Evolutionary conservation across 2,329 filamentous ascomycete genomes (phyloP), one percentile per base, ranked within the genome.

Genomic region (Fusarium sp.): DNA sequence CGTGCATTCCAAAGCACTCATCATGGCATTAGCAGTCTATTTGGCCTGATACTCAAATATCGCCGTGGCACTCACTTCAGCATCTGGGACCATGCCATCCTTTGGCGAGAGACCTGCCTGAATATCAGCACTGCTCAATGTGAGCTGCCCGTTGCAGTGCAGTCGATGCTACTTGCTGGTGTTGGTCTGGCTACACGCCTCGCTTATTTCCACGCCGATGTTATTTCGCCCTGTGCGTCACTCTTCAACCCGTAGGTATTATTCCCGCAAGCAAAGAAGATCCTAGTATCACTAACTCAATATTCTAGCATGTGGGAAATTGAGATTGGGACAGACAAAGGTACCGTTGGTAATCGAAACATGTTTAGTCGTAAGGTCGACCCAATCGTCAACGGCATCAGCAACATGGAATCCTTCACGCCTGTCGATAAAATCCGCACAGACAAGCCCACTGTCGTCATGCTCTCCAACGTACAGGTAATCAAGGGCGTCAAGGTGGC

Each of bases 401-500:
- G 71, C 53, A 59, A 73, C 57, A 73, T 73, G 59, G 63, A 57
- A 9, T 35, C 61, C n/a, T 73, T 73, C 50, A 72, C 46, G 3
- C 70, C 71, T 27, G 70, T 58, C n/a, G 71, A 73, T 6, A 72
- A 70, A 42, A 56, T 73, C 9, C 69, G 71, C 41, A 73, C 71
- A 1, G 57, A 73, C 12, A 73, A 67, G 22, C 70, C 71, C 5
- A 73, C 71, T 1, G 70, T 73, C 10, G 45, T 73, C 18, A 73
- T 73, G 71, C 50, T 73, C 18, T 73, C 71, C n/a, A 73, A 72
- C 42, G 66, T 73, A 12, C 71, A 73, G 12, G 62, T 72, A 4
- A 73, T 73, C 57, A 73, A 73, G n/a, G 71, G 71, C 5, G 69
- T 73, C 41, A 73, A 73, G 49, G 52, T 68, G 13, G 71, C 70